These are phyloP conservation scores for Eimeria sp. DNA, from an alignment of 169 alveolate genomes.

Conservation along the genomic window DNA sequence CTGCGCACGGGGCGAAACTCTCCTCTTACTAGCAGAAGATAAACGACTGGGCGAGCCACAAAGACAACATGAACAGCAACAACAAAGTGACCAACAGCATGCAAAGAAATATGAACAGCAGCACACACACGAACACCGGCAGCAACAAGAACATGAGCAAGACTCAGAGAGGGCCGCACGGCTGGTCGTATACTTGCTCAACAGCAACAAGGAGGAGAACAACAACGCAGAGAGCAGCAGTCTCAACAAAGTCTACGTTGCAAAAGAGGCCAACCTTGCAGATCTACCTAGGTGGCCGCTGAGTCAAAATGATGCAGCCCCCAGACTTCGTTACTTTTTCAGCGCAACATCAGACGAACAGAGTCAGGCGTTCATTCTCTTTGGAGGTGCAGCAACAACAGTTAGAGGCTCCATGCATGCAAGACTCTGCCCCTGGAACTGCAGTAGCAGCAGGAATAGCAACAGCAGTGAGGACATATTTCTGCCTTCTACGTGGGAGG, in stretches of 20 bases:
- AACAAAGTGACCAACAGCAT: too few species aligned
- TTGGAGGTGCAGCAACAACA: conserved; percentile 20
- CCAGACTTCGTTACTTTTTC: conserved; percentile 8
- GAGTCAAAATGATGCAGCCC: neutral
- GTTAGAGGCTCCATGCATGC: neutral
- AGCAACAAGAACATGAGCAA: neutral
- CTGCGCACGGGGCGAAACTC: neutral
- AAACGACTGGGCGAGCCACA: neutral
- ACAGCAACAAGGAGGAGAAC: neutral
- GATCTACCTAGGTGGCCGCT: conserved; percentile 5
- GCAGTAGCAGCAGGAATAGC: neutral
- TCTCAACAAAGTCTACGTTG: neutral
- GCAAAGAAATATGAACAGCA: too few species aligned
- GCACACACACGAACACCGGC: neutral
- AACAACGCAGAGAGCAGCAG: neutral
- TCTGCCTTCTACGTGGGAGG: conserved; percentile 18
- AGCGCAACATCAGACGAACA: conserved; percentile 19
- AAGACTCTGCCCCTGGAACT: neutral
- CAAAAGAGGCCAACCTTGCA: neutral
- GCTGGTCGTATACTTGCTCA: neutral
- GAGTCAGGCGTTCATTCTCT: neutral
- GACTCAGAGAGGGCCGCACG: neutral
- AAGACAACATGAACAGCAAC: neutral
- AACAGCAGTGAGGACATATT: neutral
- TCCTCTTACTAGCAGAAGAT: conserved; percentile 13